Evolutionary conservation across 163 green algal species (phyloP), one percentile per base, ranked within the genome.

Genomic region (Trebouxia gelatinosa): DNA sequence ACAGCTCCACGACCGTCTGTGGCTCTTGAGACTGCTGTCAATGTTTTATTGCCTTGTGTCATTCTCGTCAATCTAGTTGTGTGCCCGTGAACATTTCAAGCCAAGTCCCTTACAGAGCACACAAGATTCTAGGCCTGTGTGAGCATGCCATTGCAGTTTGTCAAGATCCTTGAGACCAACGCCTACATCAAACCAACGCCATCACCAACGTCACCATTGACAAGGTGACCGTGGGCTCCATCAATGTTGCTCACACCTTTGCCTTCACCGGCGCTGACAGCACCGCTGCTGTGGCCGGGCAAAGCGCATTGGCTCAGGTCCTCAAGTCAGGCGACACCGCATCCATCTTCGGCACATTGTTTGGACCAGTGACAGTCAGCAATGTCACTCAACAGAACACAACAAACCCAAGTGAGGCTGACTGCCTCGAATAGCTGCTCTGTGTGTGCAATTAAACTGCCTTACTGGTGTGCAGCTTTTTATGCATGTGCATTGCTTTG

Each of bases 181-280:
- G 43, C 43, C 43, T 54, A 54, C 43, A 54, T 54, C 43, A 54
- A 54, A 54, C 43, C 43, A 54, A 54, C 13, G 43, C 43, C 43
- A 54, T 54, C 43, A 54, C 43, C 43, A 54, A 54, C 13, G 43
- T 54, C 43, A 54, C 43, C 43, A 54, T 54, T 54, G 43, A 54
- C 43, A 54, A 54, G 43, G 43, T 54, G 43, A 54, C 13, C 43
- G 13, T 54, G 43, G 43, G 43, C 43, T 54, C 43, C 43, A 54
- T 54, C 43, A 54, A 54, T 54, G 43, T 54, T 54, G 43, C 43
- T 54, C 43, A 54, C 43, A 54, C 43, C 43, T 54, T 54, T 54
- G 43, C 43, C 43, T 54, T 54, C 43, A 54, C 43, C 43, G 43
- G 11, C 43, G 43, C 43, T 54, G 43, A 54, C 43, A 54, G 43